These are phyloP conservation scores for Fraxinus angustifolia DNA, from an alignment of 305 asterid genomes.

Conservation along the genomic window DNA sequence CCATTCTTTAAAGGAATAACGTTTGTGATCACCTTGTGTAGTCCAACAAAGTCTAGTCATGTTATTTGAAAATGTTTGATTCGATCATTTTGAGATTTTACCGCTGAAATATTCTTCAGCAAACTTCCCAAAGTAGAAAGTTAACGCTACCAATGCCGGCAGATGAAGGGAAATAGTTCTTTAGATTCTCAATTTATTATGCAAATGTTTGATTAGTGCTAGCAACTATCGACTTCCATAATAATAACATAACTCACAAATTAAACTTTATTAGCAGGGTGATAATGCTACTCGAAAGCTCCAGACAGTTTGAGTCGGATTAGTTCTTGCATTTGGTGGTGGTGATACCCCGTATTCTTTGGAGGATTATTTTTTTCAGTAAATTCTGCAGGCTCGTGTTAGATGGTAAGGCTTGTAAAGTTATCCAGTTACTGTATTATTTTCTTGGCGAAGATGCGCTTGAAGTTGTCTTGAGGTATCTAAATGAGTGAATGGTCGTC, in stretches of 20 bases:
- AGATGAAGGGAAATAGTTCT: background rate
- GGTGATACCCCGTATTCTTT: conserved; percentile 14
- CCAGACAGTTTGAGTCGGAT: conserved; percentile 40
- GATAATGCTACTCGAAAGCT: conserved; percentile 38
- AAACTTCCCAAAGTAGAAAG: background rate
- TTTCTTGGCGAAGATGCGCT: conserved; percentile 29
- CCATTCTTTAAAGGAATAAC: background rate
- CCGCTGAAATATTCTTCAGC: background rate
- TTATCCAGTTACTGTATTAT: conserved; percentile 27
- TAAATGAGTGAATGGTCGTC: background rate
- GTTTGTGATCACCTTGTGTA: background rate
- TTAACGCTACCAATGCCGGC: background rate
- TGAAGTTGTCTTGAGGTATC: conserved; percentile 11
- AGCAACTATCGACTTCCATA: background rate
- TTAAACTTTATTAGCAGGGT: conserved; percentile 46
- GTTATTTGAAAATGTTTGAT: background rate
- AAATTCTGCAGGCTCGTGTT: conserved; percentile 23
- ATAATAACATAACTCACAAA: background rate
- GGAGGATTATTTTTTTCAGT: conserved; percentile 19
- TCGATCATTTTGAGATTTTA: background rate
- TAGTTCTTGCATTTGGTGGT: conserved; percentile 9
- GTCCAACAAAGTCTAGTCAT: background rate
- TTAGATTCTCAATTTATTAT: conserved; percentile 8
- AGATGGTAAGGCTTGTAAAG: conserved; percentile 42
- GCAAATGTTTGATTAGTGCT: background rate